A percentile compares a stretch with the other conserved stretches of the same genome.
Evolutionary conservation across 2,329 filamentous ascomycete genomes (phyloP).

Genomic region (Nannizziopsis barbatae): DNA sequence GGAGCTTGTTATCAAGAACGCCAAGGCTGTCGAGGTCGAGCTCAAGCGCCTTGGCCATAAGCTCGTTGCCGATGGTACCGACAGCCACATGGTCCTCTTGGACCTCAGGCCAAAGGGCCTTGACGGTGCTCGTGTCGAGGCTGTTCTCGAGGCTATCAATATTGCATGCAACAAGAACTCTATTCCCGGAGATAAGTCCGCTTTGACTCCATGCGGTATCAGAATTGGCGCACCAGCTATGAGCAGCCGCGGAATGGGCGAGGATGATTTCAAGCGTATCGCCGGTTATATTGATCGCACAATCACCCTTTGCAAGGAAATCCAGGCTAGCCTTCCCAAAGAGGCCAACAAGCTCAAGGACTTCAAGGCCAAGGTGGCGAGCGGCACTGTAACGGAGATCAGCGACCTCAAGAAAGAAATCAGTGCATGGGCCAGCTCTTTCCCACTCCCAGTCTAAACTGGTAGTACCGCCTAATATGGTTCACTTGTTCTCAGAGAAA

Average conservation of each 20-base stretch:
- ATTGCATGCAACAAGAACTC: constrained; percentile 99
- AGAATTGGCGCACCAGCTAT: constrained; percentile 96
- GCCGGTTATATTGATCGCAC: constrained; percentile 77
- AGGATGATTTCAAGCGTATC: constrained; percentile 84
- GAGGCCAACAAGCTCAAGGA: constrained; percentile 99
- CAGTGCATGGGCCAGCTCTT: constrained; percentile 69
- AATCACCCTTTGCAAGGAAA: constrained; percentile 81
- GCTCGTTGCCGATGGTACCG: constrained; percentile 85
- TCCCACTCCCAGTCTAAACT: constrained; percentile 64
- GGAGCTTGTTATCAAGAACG: constrained; percentile 77
- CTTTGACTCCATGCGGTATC: constrained; percentile 85
- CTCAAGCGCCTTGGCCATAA: constrained; percentile 62
- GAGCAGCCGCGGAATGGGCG: constrained; percentile 88
- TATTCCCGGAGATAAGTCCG: constrained; percentile 93
- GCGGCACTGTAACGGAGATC: constrained; percentile 69
- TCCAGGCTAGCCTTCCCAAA: constrained; percentile 79
- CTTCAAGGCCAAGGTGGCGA: constrained; percentile 86
- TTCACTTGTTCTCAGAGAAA: constrained; percentile 1
- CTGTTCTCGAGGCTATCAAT: constrained; percentile 93
- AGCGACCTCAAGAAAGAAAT: constrained; percentile 82
- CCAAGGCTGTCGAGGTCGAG: constrained; percentile 73
- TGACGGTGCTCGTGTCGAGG: constrained; percentile 86
- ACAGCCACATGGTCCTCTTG: constrained; percentile 90
- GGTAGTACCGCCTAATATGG: background rate
- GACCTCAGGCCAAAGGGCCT: constrained; percentile 82